Conservation (phyloP, 768 basidiomycete genomes). For the Serendipita sp. region DNA sequence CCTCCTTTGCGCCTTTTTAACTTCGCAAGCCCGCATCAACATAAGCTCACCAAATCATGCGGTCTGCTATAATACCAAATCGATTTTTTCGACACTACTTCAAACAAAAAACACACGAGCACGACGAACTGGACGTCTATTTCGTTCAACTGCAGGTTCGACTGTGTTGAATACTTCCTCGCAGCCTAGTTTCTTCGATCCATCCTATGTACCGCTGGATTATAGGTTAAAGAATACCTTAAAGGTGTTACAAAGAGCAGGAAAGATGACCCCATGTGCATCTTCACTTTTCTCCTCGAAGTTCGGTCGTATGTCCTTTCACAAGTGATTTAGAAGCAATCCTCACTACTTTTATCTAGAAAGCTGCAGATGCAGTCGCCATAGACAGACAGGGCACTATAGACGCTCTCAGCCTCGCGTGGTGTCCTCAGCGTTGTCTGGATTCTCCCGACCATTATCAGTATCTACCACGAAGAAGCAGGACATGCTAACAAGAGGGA, state of each 20-base stretch:
- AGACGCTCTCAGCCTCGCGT: too few relatives aligned
- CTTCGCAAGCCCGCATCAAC: background rate
- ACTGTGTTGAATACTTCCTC: background rate
- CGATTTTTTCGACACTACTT: background rate
- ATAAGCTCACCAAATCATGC: background rate
- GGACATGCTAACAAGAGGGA: too few relatives aligned
- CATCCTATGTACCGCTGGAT: background rate
- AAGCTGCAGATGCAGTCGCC: too few relatives aligned
- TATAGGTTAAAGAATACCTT: background rate
- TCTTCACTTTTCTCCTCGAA: background rate
- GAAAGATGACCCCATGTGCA: background rate
- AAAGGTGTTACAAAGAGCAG: background rate
- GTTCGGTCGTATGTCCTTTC: background rate
- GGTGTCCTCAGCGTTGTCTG: too few relatives aligned
- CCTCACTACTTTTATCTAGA: too few relatives aligned
- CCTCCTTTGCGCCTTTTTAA: background rate
- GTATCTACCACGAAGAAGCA: too few relatives aligned
- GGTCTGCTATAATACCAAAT: background rate
- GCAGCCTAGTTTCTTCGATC: background rate
- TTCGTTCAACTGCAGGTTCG: background rate
- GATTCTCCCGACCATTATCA: too few relatives aligned
- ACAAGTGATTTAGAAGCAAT: too few relatives aligned
- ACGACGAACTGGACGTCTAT: background rate
- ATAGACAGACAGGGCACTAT: too few relatives aligned
- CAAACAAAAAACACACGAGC: background rate